Base-by-base conservation (phyloP, 768 basidiomycete species). In the Lactarius pseudohatsudake region DNA sequence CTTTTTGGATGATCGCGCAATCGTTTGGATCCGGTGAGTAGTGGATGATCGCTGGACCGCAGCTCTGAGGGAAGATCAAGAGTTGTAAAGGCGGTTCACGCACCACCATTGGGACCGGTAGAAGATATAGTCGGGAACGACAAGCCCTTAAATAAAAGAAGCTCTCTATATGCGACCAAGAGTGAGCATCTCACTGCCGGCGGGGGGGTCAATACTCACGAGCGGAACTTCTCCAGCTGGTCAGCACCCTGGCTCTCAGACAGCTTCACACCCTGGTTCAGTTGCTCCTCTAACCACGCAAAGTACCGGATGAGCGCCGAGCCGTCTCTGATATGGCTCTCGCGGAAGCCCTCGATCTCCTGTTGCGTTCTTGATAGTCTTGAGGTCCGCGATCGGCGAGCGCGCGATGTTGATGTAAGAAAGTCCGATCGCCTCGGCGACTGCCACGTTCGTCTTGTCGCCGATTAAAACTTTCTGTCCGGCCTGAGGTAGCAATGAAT, bases 71-170 rank as follows among this genome's bases (percentile, higher is more conserved):
- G 28, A 20, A 43, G 10, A 55, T 65, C 28, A 47, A 4, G 10
- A 67, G 54, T 32, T 9, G 41, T 47, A 50, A 8, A 18, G 64
- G 40, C 3, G 34, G 38, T 56, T n/a, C 36, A 77, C 84, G 36
- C 74, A 93, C 93, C 93, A 67, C 87, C 94, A 74, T 98, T 98
- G 0, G 95, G 87, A 0, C 96, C 96, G 6, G 92, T 87, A 0
- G 92, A 90, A 0, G 95, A 97, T 62, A 99, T 98, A 0, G 97
- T 97, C 0, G 84, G 77, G 75, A 99, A 99, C 2, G 94, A 96
- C 16, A 96, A 78, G 0, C 96, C 96, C 70, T 84, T 87, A 83
- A 93, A 99, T 58, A 87, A 72, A 34, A 85, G 84, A 28, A 91
- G 81, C 73, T 94, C 86, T 10, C 94, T 95, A 64, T 5, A 57